Evolutionary conservation across 1,139 yeast species (phyloP).

Genomic region (Eremothecium cymbalariae): DNA sequence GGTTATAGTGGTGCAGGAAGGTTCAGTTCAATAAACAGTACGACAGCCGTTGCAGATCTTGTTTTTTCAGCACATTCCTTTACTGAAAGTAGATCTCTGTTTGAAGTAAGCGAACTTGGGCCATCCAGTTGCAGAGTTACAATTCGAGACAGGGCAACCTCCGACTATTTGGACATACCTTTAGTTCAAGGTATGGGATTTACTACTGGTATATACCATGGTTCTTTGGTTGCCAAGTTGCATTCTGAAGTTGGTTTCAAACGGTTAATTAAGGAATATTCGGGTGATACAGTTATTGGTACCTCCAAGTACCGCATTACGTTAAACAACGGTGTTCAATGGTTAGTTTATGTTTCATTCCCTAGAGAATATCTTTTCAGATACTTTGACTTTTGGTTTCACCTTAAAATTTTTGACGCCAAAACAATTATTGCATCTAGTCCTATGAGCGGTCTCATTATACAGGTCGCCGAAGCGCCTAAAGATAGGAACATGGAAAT

Average conservation of each 20-base stretch:
- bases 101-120: slow-evolving; percentile 44
- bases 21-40: slow-evolving; percentile 36
- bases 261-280: slow-evolving; percentile 39
- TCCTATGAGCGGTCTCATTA: slow-evolving; percentile 45
- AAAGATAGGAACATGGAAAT: slow-evolving; percentile 35
- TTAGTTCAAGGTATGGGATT: slow-evolving; percentile 75
- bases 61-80: slow-evolving; percentile 47
- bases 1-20: slow-evolving; percentile 36
- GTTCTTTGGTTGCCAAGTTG: slow-evolving; percentile 46
- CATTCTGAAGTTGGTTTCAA: slow-evolving; percentile 48
- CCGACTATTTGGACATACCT: slow-evolving; percentile 35
- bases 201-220: slow-evolving; percentile 56
- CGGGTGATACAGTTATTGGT: slow-evolving; percentile 36
- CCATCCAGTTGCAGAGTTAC: slow-evolving; percentile 50
- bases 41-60: slow-evolving; percentile 42
- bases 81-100: slow-evolving; percentile 15
- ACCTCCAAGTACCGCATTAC: slow-evolving; percentile 50
- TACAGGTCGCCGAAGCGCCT: slow-evolving; percentile 58
- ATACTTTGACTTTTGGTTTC: neutral
- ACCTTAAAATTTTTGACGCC: slow-evolving; percentile 30
- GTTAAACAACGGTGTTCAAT: slow-evolving; percentile 42
- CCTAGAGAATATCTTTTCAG: slow-evolving; percentile 34
- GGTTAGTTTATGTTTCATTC: slow-evolving; percentile 53
- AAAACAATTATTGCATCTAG: slow-evolving; percentile 39
- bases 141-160: slow-evolving; percentile 34